phyloP scores from a whole-genome alignment of 495 filamentous ascomycete genomes.

The Trichoderma erinaceum region DNA sequence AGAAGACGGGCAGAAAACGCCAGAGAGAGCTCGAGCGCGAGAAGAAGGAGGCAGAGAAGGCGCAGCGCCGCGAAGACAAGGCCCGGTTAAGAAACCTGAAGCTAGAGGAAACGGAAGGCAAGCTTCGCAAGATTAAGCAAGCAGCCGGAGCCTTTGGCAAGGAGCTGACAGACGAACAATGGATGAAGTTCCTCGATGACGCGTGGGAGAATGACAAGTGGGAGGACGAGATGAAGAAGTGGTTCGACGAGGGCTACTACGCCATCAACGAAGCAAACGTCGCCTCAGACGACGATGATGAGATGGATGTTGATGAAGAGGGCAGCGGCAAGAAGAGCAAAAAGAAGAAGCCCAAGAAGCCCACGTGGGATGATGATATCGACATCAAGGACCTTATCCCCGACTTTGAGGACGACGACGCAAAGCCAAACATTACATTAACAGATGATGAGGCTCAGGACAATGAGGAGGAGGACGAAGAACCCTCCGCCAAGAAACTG shows the following conservation, averaged over 20 bases:
- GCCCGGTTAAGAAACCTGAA: slow-evolving; percentile 78
- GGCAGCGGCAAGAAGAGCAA: slow-evolving; percentile 34
- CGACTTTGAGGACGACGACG: slow-evolving; percentile 63
- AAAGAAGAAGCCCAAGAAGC: slow-evolving; percentile 72
- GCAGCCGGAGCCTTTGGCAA: slow-evolving; percentile 72
- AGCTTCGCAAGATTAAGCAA: slow-evolving; percentile 74
- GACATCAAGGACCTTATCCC: slow-evolving; percentile 89
- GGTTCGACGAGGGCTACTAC: slow-evolving; percentile 88
- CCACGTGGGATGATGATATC: slow-evolving; percentile 93
- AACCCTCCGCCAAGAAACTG: slow-evolving; percentile 45
- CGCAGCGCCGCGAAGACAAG: slow-evolving; percentile 69
- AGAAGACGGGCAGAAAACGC: slow-evolving; percentile 67
- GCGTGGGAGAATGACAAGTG: slow-evolving; percentile 80
- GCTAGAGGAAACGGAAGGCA: slow-evolving; percentile 79
- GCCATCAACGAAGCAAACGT: slow-evolving; percentile 49
- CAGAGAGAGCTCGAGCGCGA: slow-evolving; percentile 67
- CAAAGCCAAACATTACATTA: slow-evolving; percentile 47
- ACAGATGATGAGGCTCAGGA: slow-evolving; percentile 49
- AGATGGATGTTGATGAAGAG: neutral
- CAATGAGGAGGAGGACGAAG: slow-evolving; percentile 34
- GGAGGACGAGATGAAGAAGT: slow-evolving; percentile 80
- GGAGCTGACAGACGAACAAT: slow-evolving; percentile 66
- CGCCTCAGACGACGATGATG: slow-evolving; percentile 33
- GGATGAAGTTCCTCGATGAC: slow-evolving; percentile 73
- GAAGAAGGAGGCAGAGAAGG: slow-evolving; percentile 71